Conservation (phyloP, 208 protist species). For the Trypanosoma scelopori region DNA sequence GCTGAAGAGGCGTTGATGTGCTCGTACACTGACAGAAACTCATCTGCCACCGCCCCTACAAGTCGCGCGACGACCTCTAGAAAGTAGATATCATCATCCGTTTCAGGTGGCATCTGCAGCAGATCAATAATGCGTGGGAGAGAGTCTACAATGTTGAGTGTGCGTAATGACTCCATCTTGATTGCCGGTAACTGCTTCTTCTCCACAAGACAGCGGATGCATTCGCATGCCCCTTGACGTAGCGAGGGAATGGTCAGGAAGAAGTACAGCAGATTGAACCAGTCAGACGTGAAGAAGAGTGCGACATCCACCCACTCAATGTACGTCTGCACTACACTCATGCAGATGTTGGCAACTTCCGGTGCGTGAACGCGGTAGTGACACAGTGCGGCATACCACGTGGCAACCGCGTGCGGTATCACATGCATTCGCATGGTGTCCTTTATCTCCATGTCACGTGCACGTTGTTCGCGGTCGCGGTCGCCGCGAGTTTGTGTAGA, state of each 20-base stretch:
- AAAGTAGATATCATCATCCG: constrained; percentile 50
- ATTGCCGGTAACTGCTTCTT: constrained; percentile 80
- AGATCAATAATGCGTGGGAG: constrained; percentile 60
- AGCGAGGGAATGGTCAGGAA: constrained; percentile 36
- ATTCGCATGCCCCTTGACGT: constrained; percentile 56
- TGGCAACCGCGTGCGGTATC: constrained; percentile 51
- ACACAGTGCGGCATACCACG: constrained; percentile 62
- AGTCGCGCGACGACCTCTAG: constrained; percentile 52
- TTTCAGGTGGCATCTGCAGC: constrained; percentile 43
- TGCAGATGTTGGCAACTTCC: constrained; percentile 55
- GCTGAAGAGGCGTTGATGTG: constrained; percentile 18
- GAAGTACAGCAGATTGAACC: constrained; percentile 78
- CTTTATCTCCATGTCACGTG: constrained; percentile 75
- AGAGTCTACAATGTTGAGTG: constrained; percentile 56
- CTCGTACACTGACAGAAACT: constrained; percentile 64
- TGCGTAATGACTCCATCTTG: constrained; percentile 59
- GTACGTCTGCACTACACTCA: constrained; percentile 69
- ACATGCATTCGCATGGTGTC: constrained; percentile 73
- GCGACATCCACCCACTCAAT: constrained; percentile 77
- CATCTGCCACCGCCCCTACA: constrained; percentile 48
- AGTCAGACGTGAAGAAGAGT: constrained; percentile 60
- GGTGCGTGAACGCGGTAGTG: constrained; percentile 46
- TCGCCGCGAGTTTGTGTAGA: constrained; percentile 56
- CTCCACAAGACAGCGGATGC: constrained; percentile 55
- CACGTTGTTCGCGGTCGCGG: constrained; percentile 41